These are phyloP conservation scores for Hippophae rhamnoides DNA, from an alignment of 306 rosid genomes.

Conservation along the genomic window DNA sequence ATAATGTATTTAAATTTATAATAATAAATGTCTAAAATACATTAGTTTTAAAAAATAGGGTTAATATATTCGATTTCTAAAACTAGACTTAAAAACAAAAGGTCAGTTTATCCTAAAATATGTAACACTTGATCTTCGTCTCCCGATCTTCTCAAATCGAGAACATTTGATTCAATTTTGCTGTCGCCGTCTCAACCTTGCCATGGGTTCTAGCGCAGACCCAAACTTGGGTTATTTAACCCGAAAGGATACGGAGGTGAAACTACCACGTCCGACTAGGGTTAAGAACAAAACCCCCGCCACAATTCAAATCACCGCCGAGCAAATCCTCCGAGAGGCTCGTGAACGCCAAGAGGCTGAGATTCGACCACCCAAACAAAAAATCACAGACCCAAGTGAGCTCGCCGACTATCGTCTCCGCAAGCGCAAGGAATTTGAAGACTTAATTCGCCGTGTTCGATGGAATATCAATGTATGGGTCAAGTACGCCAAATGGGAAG, in stretches of 20 bases:
- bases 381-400: conserved; percentile 67
- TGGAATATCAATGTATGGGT: conserved; percentile 83
- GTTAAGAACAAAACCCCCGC: conserved; percentile 93
- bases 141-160: too few relatives aligned
- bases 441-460: conserved; percentile 67
- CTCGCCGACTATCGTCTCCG: conserved; percentile 87
- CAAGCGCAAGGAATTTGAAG: conserved; percentile 81
- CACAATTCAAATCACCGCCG: conserved; percentile 78
- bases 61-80: too few relatives aligned
- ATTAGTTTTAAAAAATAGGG: too few relatives aligned
- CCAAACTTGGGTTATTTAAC: conserved; percentile 73
- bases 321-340: conserved; percentile 94
- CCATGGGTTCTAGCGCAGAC: conserved; percentile 64
- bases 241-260: conserved; percentile 85
- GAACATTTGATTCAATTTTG: too few relatives aligned
- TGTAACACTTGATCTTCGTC: too few relatives aligned
- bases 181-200: not conserved
- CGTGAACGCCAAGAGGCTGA: conserved; percentile 90
- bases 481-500: conserved; percentile 89
- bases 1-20: too few relatives aligned
- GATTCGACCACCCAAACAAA: conserved; percentile 84
- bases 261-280: conserved; percentile 84
- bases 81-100: too few relatives aligned
- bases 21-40: too few relatives aligned
- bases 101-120: too few relatives aligned